Base-by-base conservation (phyloP, 164 flowering plant species). In the Stephania cephalantha region DNA sequence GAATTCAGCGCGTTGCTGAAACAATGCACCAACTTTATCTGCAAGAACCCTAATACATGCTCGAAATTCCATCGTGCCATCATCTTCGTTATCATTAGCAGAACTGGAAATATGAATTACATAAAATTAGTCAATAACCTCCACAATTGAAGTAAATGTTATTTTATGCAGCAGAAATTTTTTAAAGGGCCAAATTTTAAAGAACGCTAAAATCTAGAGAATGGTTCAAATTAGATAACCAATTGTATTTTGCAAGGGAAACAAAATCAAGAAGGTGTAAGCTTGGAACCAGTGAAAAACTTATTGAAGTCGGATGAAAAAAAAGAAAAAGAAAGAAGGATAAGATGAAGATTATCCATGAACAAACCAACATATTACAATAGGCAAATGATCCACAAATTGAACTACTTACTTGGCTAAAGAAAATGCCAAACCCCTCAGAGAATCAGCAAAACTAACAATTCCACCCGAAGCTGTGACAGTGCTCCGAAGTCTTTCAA, bases 341-440 rank as follows among this genome's bases (percentile, higher is more conserved):
- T 7, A 11, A 18, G 20, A 9, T 35, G 42, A 52, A 48, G 42
- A 18, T n/a, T 42, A 3, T 58, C 45, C n/a, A 13, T 42, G 29
- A 9, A 29, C 46, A 3, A 48, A 29, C 71, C 72, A 75, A 50
- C 42, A 46, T 18, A 74, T 30, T 42, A n/a, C 50, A 65, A 30
- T 5, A 15, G 55, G 46, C 10, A 65, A 35, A 25, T 35, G 20
- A 52, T 42, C 73, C 17, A 35, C 67, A 64, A 44, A 42, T 68
- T 67, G 30, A 78, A 44, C 9, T 22, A 74, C 89, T 81, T 85
- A 96, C 99, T 87, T 94, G 82, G 90, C 77, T 81, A 92, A 75
- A 80, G 98, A 92, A 79, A 92, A 94, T 74, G 97, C 90, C 53
- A 96, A 80, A 73, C 91, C 79, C 52, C 88, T 89, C 78, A 96